Evolutionary conservation across 208 protist species (phyloP), one percentile per base, ranked within the genome.

Genomic region (Acanthamoeba triangularis): DNA sequence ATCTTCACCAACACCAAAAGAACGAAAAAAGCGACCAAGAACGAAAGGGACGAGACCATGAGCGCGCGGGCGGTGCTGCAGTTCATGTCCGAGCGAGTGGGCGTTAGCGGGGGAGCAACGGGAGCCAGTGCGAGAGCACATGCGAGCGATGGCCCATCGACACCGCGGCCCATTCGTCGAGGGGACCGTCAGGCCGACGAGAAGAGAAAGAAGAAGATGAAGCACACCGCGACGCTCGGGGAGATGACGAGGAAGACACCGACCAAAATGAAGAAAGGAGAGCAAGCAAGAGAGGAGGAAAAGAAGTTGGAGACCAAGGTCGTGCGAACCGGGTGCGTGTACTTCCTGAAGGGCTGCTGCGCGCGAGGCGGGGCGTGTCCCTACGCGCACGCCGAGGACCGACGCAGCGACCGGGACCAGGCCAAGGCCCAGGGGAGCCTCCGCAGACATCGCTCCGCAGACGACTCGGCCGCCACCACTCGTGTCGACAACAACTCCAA

Each of bases 331-430:
- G 67, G 67, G 28, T 76, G 67, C 30, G 67, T 76, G 8, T 76
- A 76, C 30, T 76, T 76, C 67, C 30, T 76, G 5, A 76, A 76
- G 67, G 67, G 67, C 67, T 41, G 25, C 30, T 76, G 67, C 35
- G 30, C 67, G 7, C 67, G 67, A 1, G 67, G 67, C 23, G 25
- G 7, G 67, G 44, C 67, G 33, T 76, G 67, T 20, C 67, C 67
- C 67, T 76, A 76, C 35, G 67, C 67, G n/a, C 67, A 76, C 35
- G 67, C 18, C 7, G 67, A n/a, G 30, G 30, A 7, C 14, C 11
- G n/a, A 5, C 67, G 1, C 37, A 41, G 37, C 59, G n/a, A 5
- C 67, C 67, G 67, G n/a, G n/a, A 76, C 14, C 8, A 25, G 67
- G 67, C 67, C 67, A 76, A 76, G 67, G 67, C 67, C 14, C 67